Base-by-base conservation (phyloP, 225 moss, liverwort and hornwort genomes). In the Lunularia cruciata region DNA sequence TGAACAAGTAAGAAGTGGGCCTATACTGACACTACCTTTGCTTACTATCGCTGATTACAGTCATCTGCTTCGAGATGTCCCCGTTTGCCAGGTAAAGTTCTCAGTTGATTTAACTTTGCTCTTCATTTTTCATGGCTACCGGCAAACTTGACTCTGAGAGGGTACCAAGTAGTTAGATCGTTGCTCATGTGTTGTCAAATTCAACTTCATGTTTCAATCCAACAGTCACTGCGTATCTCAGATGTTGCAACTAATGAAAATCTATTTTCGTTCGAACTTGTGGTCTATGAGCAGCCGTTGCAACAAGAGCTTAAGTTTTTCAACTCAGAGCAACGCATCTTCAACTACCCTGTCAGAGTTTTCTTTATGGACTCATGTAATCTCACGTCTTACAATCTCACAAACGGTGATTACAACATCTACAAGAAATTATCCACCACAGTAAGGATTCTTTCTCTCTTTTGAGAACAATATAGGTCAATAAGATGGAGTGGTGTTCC, bases 311-410 rank as follows among this genome's bases (percentile, higher is more conserved):
- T 99, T 74, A 91, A 77, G 60, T 99, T 99, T 72, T 99, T 94
- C 78, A 99, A 99, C 65, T 91, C 85, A 61, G 98, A 99, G 46
- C 89, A 93, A 43, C 84, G 91, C 56, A 99, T 99, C 63, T 99
- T 93, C 68, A 85, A 93, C 63, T 99, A 99, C 54, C 93, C 93
- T 66, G 84, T 91, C 60, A 89, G 98, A 65, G 85, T 88, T 67
- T 99, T 99, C 79, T 87, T 98, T 67, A 99, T 99, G 98, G 98
- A 99, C 79, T 91, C 89, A 38, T 93, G 93, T 86, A 93, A 93
- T 67, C 84, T 99, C 48, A 99, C 89, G 40, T 91, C 91, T 42
- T 93, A 93, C 74, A 99, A 99, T 68, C 87, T 99, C 73, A 88
- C 98, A 58, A 88, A 93, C 60, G 98, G 98, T 15, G 98, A 99